These are phyloP conservation scores for Diaporthe sp. DNA, from an alignment of 2,329 filamentous ascomycete species.

Conservation along the genomic window DNA sequence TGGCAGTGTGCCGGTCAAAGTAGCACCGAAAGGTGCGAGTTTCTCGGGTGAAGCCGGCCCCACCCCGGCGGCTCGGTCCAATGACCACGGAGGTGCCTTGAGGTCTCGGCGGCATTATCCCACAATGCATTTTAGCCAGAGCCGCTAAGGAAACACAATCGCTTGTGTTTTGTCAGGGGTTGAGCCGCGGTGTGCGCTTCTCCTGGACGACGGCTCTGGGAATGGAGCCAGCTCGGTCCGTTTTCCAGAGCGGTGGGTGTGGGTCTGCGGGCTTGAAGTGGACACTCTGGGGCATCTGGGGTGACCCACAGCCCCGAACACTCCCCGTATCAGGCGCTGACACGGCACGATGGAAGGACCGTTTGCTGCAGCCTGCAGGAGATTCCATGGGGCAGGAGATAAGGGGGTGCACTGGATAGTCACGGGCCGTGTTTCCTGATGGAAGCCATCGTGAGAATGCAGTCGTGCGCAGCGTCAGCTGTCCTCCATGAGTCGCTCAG, in stretches of 20 bases:
- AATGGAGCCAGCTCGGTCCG: constrained; percentile 38
- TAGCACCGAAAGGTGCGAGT: constrained; percentile 10
- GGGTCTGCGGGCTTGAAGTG: constrained; percentile 37
- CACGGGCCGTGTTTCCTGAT: constrained; percentile 36
- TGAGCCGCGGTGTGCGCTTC: constrained; percentile 35
- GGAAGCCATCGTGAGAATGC: constrained; percentile 13
- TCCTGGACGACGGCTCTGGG: constrained; percentile 25
- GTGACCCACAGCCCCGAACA: constrained; percentile 35
- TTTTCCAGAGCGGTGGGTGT: constrained; percentile 38
- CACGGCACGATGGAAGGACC: constrained; percentile 27
- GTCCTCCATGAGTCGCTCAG: constrained; percentile 20
- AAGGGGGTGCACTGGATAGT: constrained; percentile 13
- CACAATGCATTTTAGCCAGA: constrained; percentile 24
- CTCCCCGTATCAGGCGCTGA: constrained; percentile 36
- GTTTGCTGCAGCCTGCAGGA: constrained; percentile 36
- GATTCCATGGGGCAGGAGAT: constrained; percentile 30
- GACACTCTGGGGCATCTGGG: constrained; percentile 34
- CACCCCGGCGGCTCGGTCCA: constrained; percentile 19
- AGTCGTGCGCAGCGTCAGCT: background rate
- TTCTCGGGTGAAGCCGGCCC: constrained; percentile 38
- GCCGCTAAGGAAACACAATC: constrained; percentile 12
- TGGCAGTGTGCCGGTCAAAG: constrained; percentile 34
- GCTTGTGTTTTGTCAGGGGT: constrained; percentile 17
- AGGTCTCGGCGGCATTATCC: constrained; percentile 16
- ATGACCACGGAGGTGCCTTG: background rate